Evolutionary conservation across 495 filamentous ascomycete genomes (phyloP), one percentile per base, ranked within the genome.

Genomic region (Penicillium canescens): DNA sequence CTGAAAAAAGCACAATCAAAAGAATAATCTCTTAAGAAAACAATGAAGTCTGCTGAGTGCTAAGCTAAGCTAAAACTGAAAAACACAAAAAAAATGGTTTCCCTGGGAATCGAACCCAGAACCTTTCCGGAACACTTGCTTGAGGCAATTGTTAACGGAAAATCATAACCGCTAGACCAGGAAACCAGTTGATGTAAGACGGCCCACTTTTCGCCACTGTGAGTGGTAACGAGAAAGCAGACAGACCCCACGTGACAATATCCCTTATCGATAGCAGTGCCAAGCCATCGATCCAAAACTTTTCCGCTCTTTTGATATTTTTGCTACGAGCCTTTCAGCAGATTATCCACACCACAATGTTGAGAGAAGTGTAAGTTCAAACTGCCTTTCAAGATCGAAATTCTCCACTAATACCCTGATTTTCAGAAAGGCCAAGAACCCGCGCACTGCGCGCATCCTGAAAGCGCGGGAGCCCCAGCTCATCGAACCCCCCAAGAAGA

Each of bases 381-480:
- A 42, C 23, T 37, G 5, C 13, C 10, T 12, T 28, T 35, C 20
- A 6, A 3, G 38, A 42, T 39, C n/a, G 8, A 11, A 24, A 9
- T 34, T 36, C 35, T 53, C 8, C 37, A 18, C 34, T 33, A 50
- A 16, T 26, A 16, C 24, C 11, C 2, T 24, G 0, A 26, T 18
- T 45, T 54, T 1, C 61, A 92, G 89, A 66, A 94, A 95, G 82
- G 91, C 94, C 55, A 86, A 88, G 60, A 97, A 90, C 69, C 91
- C 92, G 51, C 91, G 94, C 79, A 93, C 90, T 37, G 95, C 93
- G 79, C 87, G 94, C 50, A 89, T 88, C 45, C 85, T 96, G 62
- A 94, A 95, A 67, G 90, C 92, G 71, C 86, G 87, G 57, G 91
- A 86, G 56, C 90, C 95, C n/a, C 95, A 96, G 69, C 70, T 81